Conservation (phyloP, 306 rosid genomes). For the Potentilla sterilis region DNA sequence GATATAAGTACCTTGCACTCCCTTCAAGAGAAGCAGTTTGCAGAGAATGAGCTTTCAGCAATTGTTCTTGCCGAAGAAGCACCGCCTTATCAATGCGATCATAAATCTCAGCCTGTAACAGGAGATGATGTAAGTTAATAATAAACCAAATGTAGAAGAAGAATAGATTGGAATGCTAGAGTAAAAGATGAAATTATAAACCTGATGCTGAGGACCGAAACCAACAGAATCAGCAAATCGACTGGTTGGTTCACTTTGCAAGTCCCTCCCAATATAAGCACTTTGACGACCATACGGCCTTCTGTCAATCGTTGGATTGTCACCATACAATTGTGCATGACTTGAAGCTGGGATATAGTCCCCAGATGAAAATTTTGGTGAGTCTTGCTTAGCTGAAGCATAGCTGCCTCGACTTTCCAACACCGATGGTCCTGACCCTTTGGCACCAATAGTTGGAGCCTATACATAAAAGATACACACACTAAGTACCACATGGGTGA, state of each 20-base stretch:
- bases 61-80: constrained; percentile 90
- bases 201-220: constrained; percentile 81
- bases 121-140: constrained; percentile 15
- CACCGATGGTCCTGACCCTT: constrained; percentile 65
- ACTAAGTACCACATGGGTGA: not conserved
- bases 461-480: constrained; percentile 14
- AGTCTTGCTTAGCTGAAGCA: constrained; percentile 61
- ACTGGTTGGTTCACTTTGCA: constrained; percentile 66
- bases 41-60: constrained; percentile 79
- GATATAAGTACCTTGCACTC: constrained; percentile 66
- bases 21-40: constrained; percentile 86
- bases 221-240: constrained; percentile 75
- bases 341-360: constrained; percentile 78
- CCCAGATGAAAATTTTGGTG: constrained; percentile 75
- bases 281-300: constrained; percentile 81
- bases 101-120: constrained; percentile 67
- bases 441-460: constrained; percentile 61
- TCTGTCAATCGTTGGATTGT: constrained; percentile 77
- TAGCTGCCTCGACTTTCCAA: constrained; percentile 80
- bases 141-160: constrained; percentile 12
- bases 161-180: not conserved
- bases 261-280: constrained; percentile 72
- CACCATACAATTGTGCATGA: constrained; percentile 77
- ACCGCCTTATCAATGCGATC: constrained; percentile 83
- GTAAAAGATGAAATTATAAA: constrained; percentile 25